Base-by-base conservation (phyloP, 1,284 basidiomycete genomes). In the Ganoderma multipileum region DNA sequence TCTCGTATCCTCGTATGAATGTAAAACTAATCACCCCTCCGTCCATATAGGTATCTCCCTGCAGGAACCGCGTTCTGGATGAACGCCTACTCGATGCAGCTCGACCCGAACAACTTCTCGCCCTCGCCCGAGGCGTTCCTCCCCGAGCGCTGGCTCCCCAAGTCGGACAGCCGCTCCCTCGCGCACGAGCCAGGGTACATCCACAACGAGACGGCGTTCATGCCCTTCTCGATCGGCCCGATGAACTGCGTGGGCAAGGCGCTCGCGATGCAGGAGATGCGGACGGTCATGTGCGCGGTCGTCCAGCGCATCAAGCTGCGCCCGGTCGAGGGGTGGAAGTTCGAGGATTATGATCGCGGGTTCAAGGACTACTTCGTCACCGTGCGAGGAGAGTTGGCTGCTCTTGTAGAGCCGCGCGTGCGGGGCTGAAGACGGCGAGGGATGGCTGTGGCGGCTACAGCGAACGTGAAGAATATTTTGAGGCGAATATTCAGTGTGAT, bases 101-200 rank as follows among this genome's bases (percentile, higher is more conserved):
- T 77, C 20, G 78, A 81, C 68, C 69, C 78, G 23, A 73, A 73
- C 42, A 76, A 80, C 70, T 81, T 80, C 74, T 72, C 75, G 47
- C 47, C 47, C 11, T 62, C 73, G 18, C 74, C 80, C 11, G 71
- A 77, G n/a, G 54, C 55, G 11, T 80, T 76, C 74, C 73, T 72
- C 71, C 79, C 79, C 14, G 78, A 78, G 44, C 75, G 79, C 30
- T 80, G 79, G 79, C 73, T 79, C 16, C 47, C 47, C 0, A 11
- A 9, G 11, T 26, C 47, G 9, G 47, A 50, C 47, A 3, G 11
- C 23, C 47, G 47, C 23, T 23, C 47, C 11, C 23, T 50, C 23
- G 23, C n/a, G 23, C 47, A 50, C 3, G 47, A 23, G 3, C 47
- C 47, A 0, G 47, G 47, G 11, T 66, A 61, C 58, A 64, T 72